Percentiles rank a stretch among this genome's conserved stretches.
Evolutionary conservation across 306 rosid species (phyloP).

Genomic region (Morella rubra): DNA sequence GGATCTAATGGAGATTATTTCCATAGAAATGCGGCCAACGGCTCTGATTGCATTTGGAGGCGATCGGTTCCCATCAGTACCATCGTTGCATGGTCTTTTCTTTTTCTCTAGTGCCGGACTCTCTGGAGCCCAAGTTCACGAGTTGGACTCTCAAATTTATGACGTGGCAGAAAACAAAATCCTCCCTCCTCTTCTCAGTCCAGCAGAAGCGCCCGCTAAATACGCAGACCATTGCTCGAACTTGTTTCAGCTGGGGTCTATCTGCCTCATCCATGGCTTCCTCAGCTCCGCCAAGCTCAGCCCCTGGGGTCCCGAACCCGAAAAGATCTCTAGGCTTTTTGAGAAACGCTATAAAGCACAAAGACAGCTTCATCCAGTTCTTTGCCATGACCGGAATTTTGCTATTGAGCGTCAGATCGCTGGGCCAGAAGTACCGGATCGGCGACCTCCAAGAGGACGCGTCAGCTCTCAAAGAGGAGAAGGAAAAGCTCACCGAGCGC

Average conservation of each 20-base stretch:
- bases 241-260: background rate
- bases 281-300: constrained; percentile 38
- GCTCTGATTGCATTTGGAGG: background rate
- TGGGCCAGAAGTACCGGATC: constrained; percentile 79
- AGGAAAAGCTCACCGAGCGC: constrained; percentile 41
- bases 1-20: background rate
- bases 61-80: too few species aligned
- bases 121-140: too few species aligned
- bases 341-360: constrained; percentile 51
- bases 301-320: constrained; percentile 26
- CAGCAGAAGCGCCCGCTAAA: too few species aligned
- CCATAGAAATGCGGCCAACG: background rate
- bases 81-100: too few species aligned
- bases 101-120: too few species aligned
- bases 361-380: constrained; percentile 72
- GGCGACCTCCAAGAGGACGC: constrained; percentile 65
- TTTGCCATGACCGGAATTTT: constrained; percentile 78
- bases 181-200: too few species aligned
- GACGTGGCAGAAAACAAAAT: too few species aligned
- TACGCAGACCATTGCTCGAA: background rate
- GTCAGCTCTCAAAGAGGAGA: constrained; percentile 52
- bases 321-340: constrained; percentile 32
- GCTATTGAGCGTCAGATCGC: constrained; percentile 64
- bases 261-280: constrained; percentile 48
- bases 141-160: too few species aligned